Percentiles rank a stretch among this genome's conserved stretches.
These are phyloP conservation scores for Suhomyces terraborum DNA, from an alignment of 1,139 yeast genomes.

Conservation along the genomic window DNA sequence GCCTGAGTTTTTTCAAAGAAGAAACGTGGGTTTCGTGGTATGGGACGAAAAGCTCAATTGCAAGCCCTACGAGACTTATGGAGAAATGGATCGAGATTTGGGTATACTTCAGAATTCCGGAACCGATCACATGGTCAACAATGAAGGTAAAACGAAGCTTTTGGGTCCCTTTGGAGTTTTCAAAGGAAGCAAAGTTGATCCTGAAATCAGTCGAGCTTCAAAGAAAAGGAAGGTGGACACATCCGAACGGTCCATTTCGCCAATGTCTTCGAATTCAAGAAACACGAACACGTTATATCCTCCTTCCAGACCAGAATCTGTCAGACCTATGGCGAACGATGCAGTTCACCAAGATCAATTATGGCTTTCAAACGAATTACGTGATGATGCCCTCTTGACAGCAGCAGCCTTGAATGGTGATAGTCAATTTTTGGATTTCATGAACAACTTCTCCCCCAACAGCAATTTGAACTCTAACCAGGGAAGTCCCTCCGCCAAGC, in stretches of 20 bases:
- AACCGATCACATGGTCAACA: constrained; percentile 33
- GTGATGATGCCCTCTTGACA: constrained; percentile 71
- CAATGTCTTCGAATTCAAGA: background rate
- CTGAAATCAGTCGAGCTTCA: background rate
- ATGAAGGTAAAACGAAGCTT: constrained; percentile 52
- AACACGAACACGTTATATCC: background rate
- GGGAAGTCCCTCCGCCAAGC: constrained; percentile 10
- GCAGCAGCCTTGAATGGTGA: constrained; percentile 74
- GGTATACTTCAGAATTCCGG: constrained; percentile 60
- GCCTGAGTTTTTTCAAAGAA: constrained; percentile 59
- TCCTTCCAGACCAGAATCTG: constrained; percentile 3
- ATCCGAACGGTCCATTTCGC: background rate
- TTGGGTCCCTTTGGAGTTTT: constrained; percentile 89
- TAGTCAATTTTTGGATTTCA: constrained; percentile 56
- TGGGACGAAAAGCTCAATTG: constrained; percentile 47
- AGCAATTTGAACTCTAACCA: constrained; percentile 21
- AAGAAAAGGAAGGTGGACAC: constrained; percentile 2
- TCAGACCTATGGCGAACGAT: constrained; percentile 1
- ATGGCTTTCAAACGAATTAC: constrained; percentile 70
- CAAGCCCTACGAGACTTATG: constrained; percentile 66
- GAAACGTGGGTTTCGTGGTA: constrained; percentile 74
- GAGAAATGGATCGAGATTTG: constrained; percentile 78
- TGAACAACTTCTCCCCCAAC: constrained; percentile 35
- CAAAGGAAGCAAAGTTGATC: constrained; percentile 13
- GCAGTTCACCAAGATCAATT: constrained; percentile 36